Evolutionary conservation across 1,284 basidiomycete genomes (phyloP), one percentile per base, ranked within the genome.

Genomic region (Paramarasmius palmivorus): DNA sequence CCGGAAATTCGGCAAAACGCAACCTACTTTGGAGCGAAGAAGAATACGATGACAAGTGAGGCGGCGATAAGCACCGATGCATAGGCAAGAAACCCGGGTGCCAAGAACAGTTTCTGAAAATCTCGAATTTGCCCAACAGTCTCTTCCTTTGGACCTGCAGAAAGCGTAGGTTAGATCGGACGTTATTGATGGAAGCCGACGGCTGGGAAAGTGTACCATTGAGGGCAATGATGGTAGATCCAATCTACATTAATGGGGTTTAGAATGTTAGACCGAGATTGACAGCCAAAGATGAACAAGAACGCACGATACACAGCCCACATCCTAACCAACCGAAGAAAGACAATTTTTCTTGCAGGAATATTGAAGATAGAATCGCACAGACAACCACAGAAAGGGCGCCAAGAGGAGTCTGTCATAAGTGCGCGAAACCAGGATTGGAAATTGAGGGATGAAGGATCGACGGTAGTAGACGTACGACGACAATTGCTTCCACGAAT

Each of bases 241-340:
- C 96, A 56, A 98, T 78, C 85, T 88, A 58, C n/a, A n/a, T n/a
- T n/a, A 32, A 35, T 40, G 23, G 26, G 50, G 3, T 29, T 4
- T 58, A 23, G 58, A 55, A 49, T 9, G 52, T 36, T 17, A 35
- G 22, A 2, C 44, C 23, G 44, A 46, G 15, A 26, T 29, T 53
- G 37, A 42, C 23, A 32, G 39, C 38, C 17, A 38, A 36, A 42
- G 15, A 36, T 34, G 39, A 4, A 37, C 36, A 32, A 15, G 46
- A 35, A 73, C 85, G 55, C 63, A 89, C 88, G 61, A 91, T 86
- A 73, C 93, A 97, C 26, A 98, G 81, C 23, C 78, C 83, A 70
- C 95, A 98, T 23, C 96, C 96, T 54, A 93, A 78, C 93, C 93
- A 95, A 50, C 94, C 94, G 65, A 95, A 95, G 71, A 94, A 90